These are phyloP conservation scores for Amanita rubescens DNA, from an alignment of 768 basidiomycete genomes.

Conservation along the genomic window DNA sequence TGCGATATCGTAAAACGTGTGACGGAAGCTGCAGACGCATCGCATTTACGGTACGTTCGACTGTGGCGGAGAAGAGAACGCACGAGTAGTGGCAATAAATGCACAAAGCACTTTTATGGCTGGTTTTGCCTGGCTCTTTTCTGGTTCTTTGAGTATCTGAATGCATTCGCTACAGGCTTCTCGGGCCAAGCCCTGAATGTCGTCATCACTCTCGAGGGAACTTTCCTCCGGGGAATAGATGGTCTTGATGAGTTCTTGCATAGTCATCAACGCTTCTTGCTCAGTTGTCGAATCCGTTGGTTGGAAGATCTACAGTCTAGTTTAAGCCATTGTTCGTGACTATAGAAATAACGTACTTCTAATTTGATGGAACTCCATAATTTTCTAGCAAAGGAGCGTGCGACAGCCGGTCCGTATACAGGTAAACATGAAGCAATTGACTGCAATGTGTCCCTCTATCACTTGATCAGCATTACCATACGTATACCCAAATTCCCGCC, in stretches of 20 bases:
- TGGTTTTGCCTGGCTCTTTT: slow-evolving; percentile 86
- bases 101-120: slow-evolving; percentile 80
- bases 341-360: slow-evolving; percentile 46
- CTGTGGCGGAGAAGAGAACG: slow-evolving; percentile 8
- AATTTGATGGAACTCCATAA: slow-evolving; percentile 91
- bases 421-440: slow-evolving; percentile 75
- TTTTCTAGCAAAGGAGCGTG: slow-evolving; percentile 57
- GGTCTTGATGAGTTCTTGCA: slow-evolving; percentile 65
- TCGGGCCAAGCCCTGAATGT: slow-evolving; percentile 54
- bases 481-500: neutral
- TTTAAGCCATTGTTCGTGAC: neutral
- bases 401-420: slow-evolving; percentile 65
- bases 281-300: slow-evolving; percentile 77
- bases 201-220: slow-evolving; percentile 28
- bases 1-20: slow-evolving; percentile 61
- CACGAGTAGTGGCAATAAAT: slow-evolving; percentile 74
- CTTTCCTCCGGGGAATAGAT: slow-evolving; percentile 50
- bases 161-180: slow-evolving; percentile 80
- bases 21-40: slow-evolving; percentile 46
- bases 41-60: neutral
- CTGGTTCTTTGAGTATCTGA: slow-evolving; percentile 75
- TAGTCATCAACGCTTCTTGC: slow-evolving; percentile 60
- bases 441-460: slow-evolving; percentile 80
- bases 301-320: slow-evolving; percentile 71
- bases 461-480: neutral